Evolutionary conservation across 2,329 filamentous ascomycete genomes (phyloP), one percentile per base, ranked within the genome.

Genomic region (Aureobasidium sp.): DNA sequence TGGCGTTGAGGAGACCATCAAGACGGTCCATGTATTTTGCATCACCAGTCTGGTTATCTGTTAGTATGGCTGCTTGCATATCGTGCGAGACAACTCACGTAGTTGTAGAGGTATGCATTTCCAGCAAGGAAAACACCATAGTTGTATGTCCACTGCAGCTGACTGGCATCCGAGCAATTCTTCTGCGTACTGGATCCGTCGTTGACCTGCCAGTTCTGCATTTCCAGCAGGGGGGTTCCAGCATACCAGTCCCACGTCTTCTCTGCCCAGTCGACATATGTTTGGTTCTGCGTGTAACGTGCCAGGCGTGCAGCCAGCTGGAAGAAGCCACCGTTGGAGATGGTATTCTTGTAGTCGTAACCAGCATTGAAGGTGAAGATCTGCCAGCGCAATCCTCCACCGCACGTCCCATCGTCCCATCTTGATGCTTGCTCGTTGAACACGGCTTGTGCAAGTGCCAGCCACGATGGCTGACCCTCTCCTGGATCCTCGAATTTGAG

Each of bases 321-420:
- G 71, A 84, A 83, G 63, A 84, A 78, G 35, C 77, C 81, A 3
- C 82, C 82, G 65, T 84, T 84, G 14, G 79, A 81, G 64, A 85
- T 80, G 24, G 79, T 77, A 66, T 85, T 85, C 66, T 84, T 84
- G 67, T 82, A 84, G 59, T 75, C 74, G 67, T 79, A 85, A 5
- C 90, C 90, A 62, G 65, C 83, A 75, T 91, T 91, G 76, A 86
- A 89, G 14, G 83, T 80, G 76, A 87, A 92, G 64, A 95, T 88
- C 76, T 96, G 91, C 72, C 71, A 74, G 53, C 68, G 67, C 35
- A 75, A 64, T 22, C 73, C 73, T 44, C 73, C 73, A 19, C 66
- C 68, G 48, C 73, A 75, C 2, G 65, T 64, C 6, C 39, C 39
- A 2, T 63, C 64, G 53, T 75, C 70, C 73, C 73, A 75, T 44